Evolutionary conservation across 2,329 filamentous ascomycete genomes (phyloP).

Genomic region (Aspergillus flavus): DNA sequence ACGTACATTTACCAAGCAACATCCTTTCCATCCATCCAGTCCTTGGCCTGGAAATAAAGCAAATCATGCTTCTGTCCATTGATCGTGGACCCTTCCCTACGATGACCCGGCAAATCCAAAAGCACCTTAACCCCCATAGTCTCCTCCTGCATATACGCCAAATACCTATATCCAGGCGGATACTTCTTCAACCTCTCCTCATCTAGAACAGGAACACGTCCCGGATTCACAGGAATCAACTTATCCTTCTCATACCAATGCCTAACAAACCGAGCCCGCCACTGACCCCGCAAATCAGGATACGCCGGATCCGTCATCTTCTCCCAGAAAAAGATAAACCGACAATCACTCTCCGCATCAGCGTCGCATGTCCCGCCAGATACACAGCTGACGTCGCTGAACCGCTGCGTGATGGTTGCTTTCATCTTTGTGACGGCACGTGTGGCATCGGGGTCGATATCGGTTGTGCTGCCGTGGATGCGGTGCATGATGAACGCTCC

Average conservation of each 20-base stretch:
- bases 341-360: conserved; percentile 6
- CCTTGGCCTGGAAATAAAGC: neutral
- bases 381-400: neutral
- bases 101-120: neutral
- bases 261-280: neutral
- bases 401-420: conserved; percentile 5
- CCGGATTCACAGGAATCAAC: neutral
- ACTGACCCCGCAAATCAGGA: neutral
- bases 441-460: conserved; percentile 2
- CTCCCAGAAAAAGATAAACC: neutral
- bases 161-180: neutral
- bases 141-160: neutral
- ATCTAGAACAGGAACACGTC: neutral
- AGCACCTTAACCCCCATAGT: neutral
- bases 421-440: conserved; percentile 11
- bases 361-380: neutral
- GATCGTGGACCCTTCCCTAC: neutral
- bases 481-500: conserved; percentile 7
- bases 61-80: neutral
- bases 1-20: neutral
- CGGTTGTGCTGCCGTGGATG: conserved; percentile 4
- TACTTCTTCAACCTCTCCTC: neutral
- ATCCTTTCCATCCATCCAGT: neutral
- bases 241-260: neutral
- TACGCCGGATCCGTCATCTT: neutral